Evolutionary conservation across 2,329 filamentous ascomycete species (phyloP).

Genomic region (Fusarium multiceps): DNA sequence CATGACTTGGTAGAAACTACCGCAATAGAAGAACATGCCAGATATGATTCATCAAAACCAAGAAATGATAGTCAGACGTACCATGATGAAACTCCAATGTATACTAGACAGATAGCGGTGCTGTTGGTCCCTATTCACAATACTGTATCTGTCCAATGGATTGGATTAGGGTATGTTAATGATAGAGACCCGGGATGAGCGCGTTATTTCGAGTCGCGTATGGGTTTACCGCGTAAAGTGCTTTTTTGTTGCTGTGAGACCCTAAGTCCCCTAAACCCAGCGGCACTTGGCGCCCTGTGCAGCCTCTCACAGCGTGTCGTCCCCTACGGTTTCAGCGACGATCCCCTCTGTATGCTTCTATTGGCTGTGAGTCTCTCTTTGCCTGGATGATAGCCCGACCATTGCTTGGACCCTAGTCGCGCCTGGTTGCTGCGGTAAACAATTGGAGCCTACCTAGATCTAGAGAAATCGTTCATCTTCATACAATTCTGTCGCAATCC

Average conservation of each 20-base stretch:
- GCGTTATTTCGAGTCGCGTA: slow-evolving; percentile 45
- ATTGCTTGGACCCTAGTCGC: slow-evolving; percentile 25
- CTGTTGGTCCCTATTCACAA: slow-evolving; percentile 21
- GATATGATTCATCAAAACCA: not conserved
- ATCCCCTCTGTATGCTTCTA: slow-evolving; percentile 19
- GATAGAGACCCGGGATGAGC: slow-evolving; percentile 22
- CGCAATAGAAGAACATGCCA: slow-evolving; percentile 3
- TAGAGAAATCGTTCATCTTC: slow-evolving; percentile 27
- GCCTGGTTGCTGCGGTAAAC: slow-evolving; percentile 51
- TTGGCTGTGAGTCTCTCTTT: slow-evolving; percentile 30
- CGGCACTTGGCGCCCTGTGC: slow-evolving; percentile 26
- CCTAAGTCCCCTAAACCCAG: slow-evolving; percentile 18
- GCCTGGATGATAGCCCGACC: not conserved
- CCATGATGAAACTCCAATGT: slow-evolving; percentile 31
- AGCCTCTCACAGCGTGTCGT: slow-evolving; percentile 14
- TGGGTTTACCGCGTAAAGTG: slow-evolving; percentile 52
- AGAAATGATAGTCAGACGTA: slow-evolving; percentile 19
- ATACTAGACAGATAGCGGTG: slow-evolving; percentile 9
- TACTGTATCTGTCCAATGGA: slow-evolving; percentile 13
- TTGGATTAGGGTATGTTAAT: slow-evolving; percentile 31
- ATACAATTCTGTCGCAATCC: slow-evolving; percentile 22
- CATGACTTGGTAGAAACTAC: not conserved
- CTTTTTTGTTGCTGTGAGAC: slow-evolving; percentile 39
- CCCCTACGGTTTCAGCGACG: slow-evolving; percentile 41
- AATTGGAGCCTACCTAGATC: slow-evolving; percentile 35